A percentile compares a stretch with the other conserved stretches of the same genome.
Conservation (phyloP, 2,329 filamentous ascomycete species). For the Alternaria viburni region DNA sequence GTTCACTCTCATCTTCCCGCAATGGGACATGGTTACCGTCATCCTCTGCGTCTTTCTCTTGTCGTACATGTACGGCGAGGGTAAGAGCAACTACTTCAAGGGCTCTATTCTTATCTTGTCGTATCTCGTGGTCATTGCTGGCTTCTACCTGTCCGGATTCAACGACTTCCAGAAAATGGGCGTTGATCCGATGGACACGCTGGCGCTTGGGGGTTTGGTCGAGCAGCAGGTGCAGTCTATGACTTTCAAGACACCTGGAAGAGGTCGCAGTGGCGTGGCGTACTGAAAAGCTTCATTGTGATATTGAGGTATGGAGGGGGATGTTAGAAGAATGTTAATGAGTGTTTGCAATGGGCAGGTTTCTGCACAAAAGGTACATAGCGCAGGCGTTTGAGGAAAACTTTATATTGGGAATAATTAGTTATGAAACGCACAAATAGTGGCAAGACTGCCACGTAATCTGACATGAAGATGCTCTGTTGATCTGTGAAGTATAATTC, state of each 20-base stretch:
- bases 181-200: conserved; percentile 42
- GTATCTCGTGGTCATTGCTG: conserved; percentile 88
- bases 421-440: not conserved
- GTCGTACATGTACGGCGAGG: conserved; percentile 97
- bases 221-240: conserved; percentile 40
- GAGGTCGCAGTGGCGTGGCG: conserved; percentile 31
- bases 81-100: conserved; percentile 99
- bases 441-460: not conserved
- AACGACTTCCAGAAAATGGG: conserved; percentile 57
- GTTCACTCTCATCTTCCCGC: conserved; percentile 89
- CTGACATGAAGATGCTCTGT: not conserved
- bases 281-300: conserved; percentile 21
- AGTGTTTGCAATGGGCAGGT: not conserved
- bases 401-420: not conserved
- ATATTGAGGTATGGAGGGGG: not conserved
- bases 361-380: not conserved
- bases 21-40: conserved; percentile 98
- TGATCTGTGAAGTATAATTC: not conserved
- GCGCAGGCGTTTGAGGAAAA: not conserved
- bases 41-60: conserved; percentile 95
- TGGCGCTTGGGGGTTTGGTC: conserved; percentile 42
- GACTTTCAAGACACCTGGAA: conserved; percentile 43
- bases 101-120: conserved; percentile 92
- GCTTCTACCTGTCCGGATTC: conserved; percentile 85
- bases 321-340: not conserved